Base-by-base conservation (phyloP, 2,329 filamentous ascomycete genomes). In the Penicillium brevicompactum region DNA sequence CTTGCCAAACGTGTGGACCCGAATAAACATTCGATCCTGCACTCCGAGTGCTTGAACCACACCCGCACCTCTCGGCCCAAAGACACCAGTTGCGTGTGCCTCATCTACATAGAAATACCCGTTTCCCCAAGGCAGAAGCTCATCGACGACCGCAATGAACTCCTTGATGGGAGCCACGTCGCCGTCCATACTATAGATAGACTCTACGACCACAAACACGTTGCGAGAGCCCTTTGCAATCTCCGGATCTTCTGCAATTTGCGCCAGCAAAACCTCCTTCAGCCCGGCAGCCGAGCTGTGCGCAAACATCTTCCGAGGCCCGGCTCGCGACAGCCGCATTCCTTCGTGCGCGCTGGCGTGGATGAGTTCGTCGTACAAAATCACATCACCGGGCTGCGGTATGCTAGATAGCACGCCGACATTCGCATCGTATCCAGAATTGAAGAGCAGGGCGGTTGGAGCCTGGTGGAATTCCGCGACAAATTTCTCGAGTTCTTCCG, bases 181-280 rank as follows among this genome's bases (percentile, higher is more conserved):
- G 0, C 90, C 90, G 50, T 93, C 90, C 90, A 94, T 94, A 69
- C 88, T 92, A 70, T 94, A 93, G 0, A 91, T 77, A 0, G 82
- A 84, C 62, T 91, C 88, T 0, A 90, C 78, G 0, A 84, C 84
- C n/a, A 91, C 70, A 60, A 91, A 89, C 2, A 91, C 79, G 59
- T 84, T 86, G 0, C 67, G 67, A 1, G 66, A 55, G 0, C 82
- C 82, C 0, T 59, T 49, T 0, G 43, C 43, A 0, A 84, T 49
- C 45, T 49, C 16, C 1, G 66, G 56, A 24, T 80, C 74, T 34
- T 18, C 47, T 1, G 32, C 10, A 10, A 54, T 54, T 13, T 51
- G 47, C 2, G 47, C 31, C 6, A 41, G 27, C 5, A 54, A 34
- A 21, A 13, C 32, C 18, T 54, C 18, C n/a, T 27, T 54, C 21